Evolutionary conservation across 2,329 filamentous ascomycete genomes (phyloP).

Genomic region (Ascochyta pisi): DNA sequence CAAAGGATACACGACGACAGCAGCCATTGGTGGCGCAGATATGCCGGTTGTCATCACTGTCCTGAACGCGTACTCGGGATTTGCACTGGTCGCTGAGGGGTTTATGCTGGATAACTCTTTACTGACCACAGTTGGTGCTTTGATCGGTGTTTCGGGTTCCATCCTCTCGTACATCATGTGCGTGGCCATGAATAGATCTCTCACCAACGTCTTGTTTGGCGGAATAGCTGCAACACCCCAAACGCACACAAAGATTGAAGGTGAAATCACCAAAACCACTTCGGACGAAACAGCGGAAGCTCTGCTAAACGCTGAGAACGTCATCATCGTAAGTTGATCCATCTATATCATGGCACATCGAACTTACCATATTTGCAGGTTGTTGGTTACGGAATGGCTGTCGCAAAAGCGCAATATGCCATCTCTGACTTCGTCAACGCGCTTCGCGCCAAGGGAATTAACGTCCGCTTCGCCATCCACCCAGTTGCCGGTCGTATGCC

Average conservation of each 20-base stretch:
- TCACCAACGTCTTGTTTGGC: constrained; percentile 90
- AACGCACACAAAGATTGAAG: constrained; percentile 77
- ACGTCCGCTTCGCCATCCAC: constrained; percentile 88
- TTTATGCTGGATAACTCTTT: constrained; percentile 91
- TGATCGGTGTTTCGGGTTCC: constrained; percentile 88
- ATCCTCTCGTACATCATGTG: constrained; percentile 76
- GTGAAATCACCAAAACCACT: constrained; percentile 76
- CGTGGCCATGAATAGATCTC: constrained; percentile 87
- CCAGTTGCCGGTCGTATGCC: constrained; percentile 92
- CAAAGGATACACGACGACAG: constrained; percentile 86
- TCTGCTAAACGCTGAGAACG: constrained; percentile 76
- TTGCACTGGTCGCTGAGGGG: constrained; percentile 87
- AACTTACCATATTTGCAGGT: constrained; percentile 48
- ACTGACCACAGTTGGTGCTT: constrained; percentile 81
- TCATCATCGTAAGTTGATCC: constrained; percentile 70
- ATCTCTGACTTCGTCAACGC: constrained; percentile 81
- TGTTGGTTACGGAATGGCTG: constrained; percentile 93
- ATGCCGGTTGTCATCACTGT: constrained; percentile 94
- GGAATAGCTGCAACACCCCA: constrained; percentile 69
- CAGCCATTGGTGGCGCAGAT: constrained; percentile 89
- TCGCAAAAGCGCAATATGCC: constrained; percentile 91
- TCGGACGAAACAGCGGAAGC: constrained; percentile 82
- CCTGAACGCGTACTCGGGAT: constrained; percentile 88
- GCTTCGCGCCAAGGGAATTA: constrained; percentile 76
- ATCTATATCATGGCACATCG: background rate